Percentiles rank a stretch among this genome's conserved stretches.
These are phyloP conservation scores for Bondarzewia mesenterica DNA, from an alignment of 1,284 basidiomycete genomes.

Conservation along the genomic window DNA sequence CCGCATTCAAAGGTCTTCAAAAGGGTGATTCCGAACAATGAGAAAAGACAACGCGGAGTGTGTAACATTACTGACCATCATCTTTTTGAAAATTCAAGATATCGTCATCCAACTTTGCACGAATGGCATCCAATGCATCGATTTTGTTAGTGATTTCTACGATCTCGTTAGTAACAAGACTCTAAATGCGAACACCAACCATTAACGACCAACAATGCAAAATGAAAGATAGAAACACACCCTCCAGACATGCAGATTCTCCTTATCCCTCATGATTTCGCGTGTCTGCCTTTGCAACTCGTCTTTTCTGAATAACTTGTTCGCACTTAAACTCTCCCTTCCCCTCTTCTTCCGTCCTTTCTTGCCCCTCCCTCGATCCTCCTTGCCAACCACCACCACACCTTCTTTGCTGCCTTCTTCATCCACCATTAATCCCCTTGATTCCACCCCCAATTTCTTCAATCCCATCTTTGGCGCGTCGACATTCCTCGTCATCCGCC, in stretches of 20 bases:
- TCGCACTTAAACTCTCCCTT: constrained; percentile 59
- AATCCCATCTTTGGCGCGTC: constrained; percentile 72
- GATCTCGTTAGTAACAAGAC: constrained; percentile 79
- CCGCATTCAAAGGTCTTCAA: constrained; percentile 75
- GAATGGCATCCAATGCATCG: constrained; percentile 75
- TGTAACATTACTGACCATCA: constrained; percentile 61
- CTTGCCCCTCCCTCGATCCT: constrained; percentile 23
- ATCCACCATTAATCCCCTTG: constrained; percentile 68
- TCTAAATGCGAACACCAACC: constrained; percentile 34
- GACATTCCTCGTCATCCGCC: constrained; percentile 75
- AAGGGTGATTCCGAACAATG: constrained; percentile 3
- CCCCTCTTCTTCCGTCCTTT: constrained; percentile 50
- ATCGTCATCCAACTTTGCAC: constrained; percentile 75
- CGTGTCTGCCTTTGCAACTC: constrained; percentile 76
- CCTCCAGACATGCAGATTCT: constrained; percentile 80
- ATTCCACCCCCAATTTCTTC: constrained; percentile 70
- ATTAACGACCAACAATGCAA: constrained; percentile 6
- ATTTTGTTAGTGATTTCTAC: constrained; percentile 85
- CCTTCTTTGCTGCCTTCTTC: constrained; percentile 49
- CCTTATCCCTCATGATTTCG: constrained; percentile 84
- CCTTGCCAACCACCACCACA: constrained; percentile 44
- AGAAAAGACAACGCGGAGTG: constrained; percentile 2
- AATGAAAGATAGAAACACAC: constrained; percentile 50
- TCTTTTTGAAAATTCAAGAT: constrained; percentile 89
- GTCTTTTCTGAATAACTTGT: constrained; percentile 70